Base-by-base conservation (phyloP, 257 asterid species). In the Oldenlandia corymbosa region DNA sequence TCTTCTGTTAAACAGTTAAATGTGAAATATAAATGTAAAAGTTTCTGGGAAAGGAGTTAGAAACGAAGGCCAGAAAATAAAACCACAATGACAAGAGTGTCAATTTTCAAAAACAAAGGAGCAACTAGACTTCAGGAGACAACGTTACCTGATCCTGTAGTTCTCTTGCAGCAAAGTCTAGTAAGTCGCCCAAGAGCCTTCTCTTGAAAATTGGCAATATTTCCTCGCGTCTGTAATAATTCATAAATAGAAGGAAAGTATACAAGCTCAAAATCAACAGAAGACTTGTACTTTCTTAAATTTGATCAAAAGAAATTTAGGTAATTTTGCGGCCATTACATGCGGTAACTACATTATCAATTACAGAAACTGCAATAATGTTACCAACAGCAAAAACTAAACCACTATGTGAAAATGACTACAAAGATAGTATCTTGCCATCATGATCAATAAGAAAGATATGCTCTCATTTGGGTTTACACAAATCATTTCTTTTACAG, bases 81-180 rank as follows among this genome's bases (percentile, higher is more conserved):
- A n/a, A 7, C 42, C 17, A 55, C 47, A 77, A 64, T 28, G 36
- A 70, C 71, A 67, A 55, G 58, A 68, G 58, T 55, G 36, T 42
- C 32, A 26, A 27, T 48, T 68, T 53, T 32, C 58, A 68, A 46
- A 53, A 18, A 39, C 50, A 16, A 66, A 70, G 65, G 41, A 49
- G 45, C 58, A 70, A 73, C 66, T 49, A 37, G 52, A 58, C 31
- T 42, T 48, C 69, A 14, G 66, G 65, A 60, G 32, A 65, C 28
- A 72, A 65, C 51, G 66, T 62, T 78, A 92, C 99, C 99, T 92
- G 99, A 75, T 76, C 90, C 81, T 78, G 96, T 71, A 92, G 75
- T 70, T 92, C 99, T 79, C 97, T 84, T 1, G 97, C 95, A 74
- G 99, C 80, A 76, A 92, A 92, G 77, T 89, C 99, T 81, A 92